Base-by-base conservation (phyloP, 371 early-diverging fungal genomes). In the Zychaea mexicana region DNA sequence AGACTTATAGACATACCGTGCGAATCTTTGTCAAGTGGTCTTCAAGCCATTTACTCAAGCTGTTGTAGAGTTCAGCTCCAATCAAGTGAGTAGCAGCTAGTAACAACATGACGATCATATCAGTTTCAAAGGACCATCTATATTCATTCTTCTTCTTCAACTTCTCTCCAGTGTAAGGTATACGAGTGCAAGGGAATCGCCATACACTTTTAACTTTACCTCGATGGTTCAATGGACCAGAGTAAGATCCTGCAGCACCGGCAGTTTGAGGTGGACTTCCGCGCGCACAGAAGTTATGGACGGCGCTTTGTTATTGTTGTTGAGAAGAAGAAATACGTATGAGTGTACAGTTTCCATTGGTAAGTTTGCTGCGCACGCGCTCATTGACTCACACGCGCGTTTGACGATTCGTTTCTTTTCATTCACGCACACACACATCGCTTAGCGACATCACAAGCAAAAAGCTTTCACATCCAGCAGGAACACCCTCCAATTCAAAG, bases 11-110 rank as follows among this genome's bases (percentile, higher is more conserved):
- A 59, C 60, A 22, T 69, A 74, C 74, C 60, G 61, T 59, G 39
- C 72, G 70, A 39, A 86, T 83, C 6, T 68, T 79, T 24, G 72
- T 76, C 60, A 96, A 82, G 70, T 93, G 93, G 62, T 75, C 76
- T 65, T 90, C 80, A 21, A 96, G 80, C 76, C 92, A 91, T 21
- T 83, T 79, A 62, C 88, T 89, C 61, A 96, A 78, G 52, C 86
- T 76, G 26, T 72, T 74, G 75, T 96, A 96, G 53, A 96, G 82
- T 60, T 94, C 92, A n/a, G 89, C 88, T 42, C 96, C 96, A 68
- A 90, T 92, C 47, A 93, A 70, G 47, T 89, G 90, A 4, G 94
- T 93, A 26, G 92, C 91, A 64, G 79, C 65, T 61, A 67, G 42
- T 32, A 24, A 17, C 22, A 17, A 36, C 36, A 10, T 17, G 33